Evolutionary conservation across 2,329 filamentous ascomycete genomes (phyloP).

Genomic region (Penicillium sp.): DNA sequence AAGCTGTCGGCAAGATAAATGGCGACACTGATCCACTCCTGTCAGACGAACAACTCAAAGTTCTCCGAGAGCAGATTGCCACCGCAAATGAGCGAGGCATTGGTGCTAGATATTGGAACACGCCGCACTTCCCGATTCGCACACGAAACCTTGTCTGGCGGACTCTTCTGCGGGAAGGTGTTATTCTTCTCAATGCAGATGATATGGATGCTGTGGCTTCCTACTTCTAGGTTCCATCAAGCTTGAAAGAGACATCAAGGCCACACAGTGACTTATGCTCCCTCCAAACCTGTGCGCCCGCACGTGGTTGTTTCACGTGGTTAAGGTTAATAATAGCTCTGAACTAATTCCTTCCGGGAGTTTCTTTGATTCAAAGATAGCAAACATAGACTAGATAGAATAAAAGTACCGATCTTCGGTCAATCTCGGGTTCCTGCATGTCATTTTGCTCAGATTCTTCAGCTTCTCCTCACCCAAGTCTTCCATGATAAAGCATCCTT

Average conservation of each 20-base stretch:
- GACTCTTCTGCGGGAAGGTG: constrained; percentile 56
- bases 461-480: no score
- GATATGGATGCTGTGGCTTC: constrained; percentile 56
- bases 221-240: constrained; percentile 24
- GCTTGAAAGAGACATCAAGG: neutral
- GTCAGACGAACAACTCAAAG: constrained; percentile 46
- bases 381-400: neutral
- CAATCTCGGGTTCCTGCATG: neutral
- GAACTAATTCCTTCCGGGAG: neutral
- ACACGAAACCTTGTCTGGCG: constrained; percentile 60
- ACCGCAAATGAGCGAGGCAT: constrained; percentile 59
- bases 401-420: no score
- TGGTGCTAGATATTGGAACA: constrained; percentile 61
- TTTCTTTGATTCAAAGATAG: neutral
- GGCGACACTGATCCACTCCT: constrained; percentile 39
- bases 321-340: neutral
- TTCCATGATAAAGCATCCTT: neutral
- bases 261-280: neutral
- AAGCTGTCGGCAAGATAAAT: constrained; percentile 40
- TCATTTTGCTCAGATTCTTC: no score
- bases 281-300: neutral
- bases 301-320: neutral
- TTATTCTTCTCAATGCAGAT: constrained; percentile 64
- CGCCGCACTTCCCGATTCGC: constrained; percentile 60
- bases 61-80: constrained; percentile 53